Conservation (phyloP, 331 rosid genomes). For the Quercus phellos region DNA sequence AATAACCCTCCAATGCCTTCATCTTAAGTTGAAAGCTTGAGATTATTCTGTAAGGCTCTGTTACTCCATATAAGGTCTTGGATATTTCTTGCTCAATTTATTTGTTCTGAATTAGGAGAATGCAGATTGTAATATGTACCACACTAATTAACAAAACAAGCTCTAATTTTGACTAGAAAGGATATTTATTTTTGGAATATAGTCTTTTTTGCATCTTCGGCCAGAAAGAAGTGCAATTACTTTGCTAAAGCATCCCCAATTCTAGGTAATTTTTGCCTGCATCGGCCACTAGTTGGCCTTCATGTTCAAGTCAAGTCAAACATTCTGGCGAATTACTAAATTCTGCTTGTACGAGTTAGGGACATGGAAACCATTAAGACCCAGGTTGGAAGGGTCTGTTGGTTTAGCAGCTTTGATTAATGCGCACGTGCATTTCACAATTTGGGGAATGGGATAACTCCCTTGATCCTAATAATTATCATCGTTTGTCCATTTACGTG, state of each 20-base stretch:
- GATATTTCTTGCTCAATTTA: neutral
- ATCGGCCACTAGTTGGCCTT: neutral
- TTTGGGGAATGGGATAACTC: too few relatives aligned
- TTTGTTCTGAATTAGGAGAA: neutral
- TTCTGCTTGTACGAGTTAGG: too few relatives aligned
- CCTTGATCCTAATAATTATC: too few relatives aligned
- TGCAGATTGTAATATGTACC: constrained; percentile 1
- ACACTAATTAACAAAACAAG: neutral
- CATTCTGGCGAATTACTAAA: too few relatives aligned
- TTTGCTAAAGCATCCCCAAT: neutral
- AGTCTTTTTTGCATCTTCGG: neutral
- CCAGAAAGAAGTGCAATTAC: neutral
- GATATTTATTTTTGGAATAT: neutral
- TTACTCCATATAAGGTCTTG: neutral
- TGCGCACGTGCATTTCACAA: too few relatives aligned
- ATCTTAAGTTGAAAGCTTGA: constrained; percentile 27
- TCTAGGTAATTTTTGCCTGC: neutral
- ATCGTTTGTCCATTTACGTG: too few relatives aligned
- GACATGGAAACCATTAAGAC: too few relatives aligned
- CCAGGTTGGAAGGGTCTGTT: too few relatives aligned
- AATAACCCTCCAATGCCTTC: constrained; percentile 36
- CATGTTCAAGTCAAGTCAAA: too few relatives aligned
- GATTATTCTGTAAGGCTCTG: constrained; percentile 1
- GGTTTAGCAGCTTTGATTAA: too few relatives aligned
- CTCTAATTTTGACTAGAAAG: neutral